Conservation (phyloP, 345 rosid genomes). For the Boechera divaricarpa region DNA sequence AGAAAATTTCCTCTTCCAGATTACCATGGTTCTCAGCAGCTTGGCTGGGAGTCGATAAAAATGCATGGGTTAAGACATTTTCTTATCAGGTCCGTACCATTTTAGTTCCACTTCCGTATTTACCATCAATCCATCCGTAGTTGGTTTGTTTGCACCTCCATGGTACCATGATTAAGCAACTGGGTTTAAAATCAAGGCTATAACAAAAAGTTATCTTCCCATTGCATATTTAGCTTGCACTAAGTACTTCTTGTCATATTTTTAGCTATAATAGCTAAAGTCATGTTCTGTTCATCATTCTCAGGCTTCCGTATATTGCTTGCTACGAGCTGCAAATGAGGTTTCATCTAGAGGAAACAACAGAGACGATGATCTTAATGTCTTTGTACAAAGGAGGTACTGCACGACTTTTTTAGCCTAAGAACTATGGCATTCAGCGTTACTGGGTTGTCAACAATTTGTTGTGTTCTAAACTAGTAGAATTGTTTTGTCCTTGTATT, state of each 20-base stretch:
- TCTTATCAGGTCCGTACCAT: slow-evolving; percentile 78
- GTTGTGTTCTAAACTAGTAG: neutral
- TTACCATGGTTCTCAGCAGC: slow-evolving; percentile 85
- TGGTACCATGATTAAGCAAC: neutral
- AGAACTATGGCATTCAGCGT: slow-evolving; percentile 29
- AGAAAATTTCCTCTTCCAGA: slow-evolving; percentile 57
- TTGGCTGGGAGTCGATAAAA: slow-evolving; percentile 87
- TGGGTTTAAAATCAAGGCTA: neutral
- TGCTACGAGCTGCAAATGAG: slow-evolving; percentile 89
- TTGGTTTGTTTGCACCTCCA: neutral
- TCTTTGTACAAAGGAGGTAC: slow-evolving; percentile 89
- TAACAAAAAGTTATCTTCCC: slow-evolving; percentile 2
- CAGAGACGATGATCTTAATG: slow-evolving; percentile 72
- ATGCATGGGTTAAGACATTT: slow-evolving; percentile 84
- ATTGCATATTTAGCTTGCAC: neutral
- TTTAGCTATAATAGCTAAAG: slow-evolving; percentile 28
- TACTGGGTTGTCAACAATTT: slow-evolving; percentile 28
- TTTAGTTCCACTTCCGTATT: neutral
- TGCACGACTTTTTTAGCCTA: slow-evolving; percentile 12
- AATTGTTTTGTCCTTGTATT: neutral
- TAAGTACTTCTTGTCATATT: slow-evolving; percentile 19
- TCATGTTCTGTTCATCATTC: slow-evolving; percentile 47
- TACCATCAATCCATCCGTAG: neutral
- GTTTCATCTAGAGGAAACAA: slow-evolving; percentile 78
- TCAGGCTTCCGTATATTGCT: slow-evolving; percentile 85